Base-by-base conservation (phyloP, 192 early-diverging fungal genomes). In the Umbelopsis vinacea region DNA sequence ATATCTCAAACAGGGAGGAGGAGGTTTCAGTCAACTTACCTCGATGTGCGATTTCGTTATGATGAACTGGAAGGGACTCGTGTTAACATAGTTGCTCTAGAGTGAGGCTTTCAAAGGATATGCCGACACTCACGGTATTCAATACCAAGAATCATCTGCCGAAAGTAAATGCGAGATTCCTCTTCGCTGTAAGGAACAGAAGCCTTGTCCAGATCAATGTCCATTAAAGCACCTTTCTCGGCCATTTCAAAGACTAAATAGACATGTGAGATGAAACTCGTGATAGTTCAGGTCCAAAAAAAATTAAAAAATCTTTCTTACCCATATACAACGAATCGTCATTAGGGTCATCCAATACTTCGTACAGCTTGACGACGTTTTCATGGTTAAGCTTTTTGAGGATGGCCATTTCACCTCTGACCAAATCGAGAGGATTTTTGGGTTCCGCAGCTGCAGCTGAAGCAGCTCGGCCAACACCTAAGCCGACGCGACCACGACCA, bases 381-480 rank as follows among this genome's bases (percentile, higher is more conserved):
- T 79, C 82, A 75, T 99, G 97, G 69, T 93, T 81, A 11, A 99
- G 86, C 77, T 98, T 98, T 78, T 99, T 98, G 46, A 96, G 84
- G 23, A 99, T 92, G 10, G 96, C 97, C 37, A 98, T 86, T 77
- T 99, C 97, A 0, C 87, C 83, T 21, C 92, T 85, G 37, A 99
- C 93, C 29, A 96, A 84, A 68, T 93, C 91, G 46, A 99, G 86
- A 11, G 96, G 95, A 71, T 94, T 92, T 2, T 52, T 33, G 0
- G 55, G 67, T n/a, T 69, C 69, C n/a, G 45, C 69, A 6, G 52
- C 37, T n/a, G 53, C 22, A 17, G 24, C 29, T 14, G 71, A 54
- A 53, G 79, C 81, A 14, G 82, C 74, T n/a, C 80, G 74, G 6
- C 82, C 79, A 12, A 86, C 81, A 7, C 87, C 90, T 19, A 79